Base-by-base conservation (phyloP, 345 rosid species). In the Salix suchowensis region DNA sequence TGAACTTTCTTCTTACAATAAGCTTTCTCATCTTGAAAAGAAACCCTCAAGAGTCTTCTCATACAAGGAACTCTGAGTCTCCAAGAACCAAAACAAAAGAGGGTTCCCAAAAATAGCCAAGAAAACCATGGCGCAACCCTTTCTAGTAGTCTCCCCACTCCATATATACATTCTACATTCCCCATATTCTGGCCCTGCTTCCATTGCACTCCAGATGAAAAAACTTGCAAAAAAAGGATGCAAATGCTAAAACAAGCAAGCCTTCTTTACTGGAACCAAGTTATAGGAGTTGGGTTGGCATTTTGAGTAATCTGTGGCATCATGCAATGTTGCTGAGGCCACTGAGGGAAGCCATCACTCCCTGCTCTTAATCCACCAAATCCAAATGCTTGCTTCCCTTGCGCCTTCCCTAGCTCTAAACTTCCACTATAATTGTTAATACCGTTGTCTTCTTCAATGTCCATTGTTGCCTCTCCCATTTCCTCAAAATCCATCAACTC, bases 321-420 rank as follows among this genome's bases (percentile, higher is more conserved):
- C 88, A 87, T 62, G 84, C 94, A 91, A 67, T 90, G 92, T 32
- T 82, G 86, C 67, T 87, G 90, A 46, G 82, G 89, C 87, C 87
- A 82, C 26, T 82, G 90, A 46, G 76, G 85, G 19, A 83, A 65
- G 7, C 85, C 77, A 34, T 79, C 76, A 60, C 39, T 24, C 65
- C 77, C 76, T 24, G 64, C 64, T 58, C 72, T 68, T 36, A 69
- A 50, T 23, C 75, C 81, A 10, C 75, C 79, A 11, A 65, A 66
- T 68, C 58, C 77, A 67, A 58, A n/a, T 58, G 14, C 28, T 26
- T 58, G 64, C 14, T 58, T 23, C 64, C 28, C 64, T 23, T 36
- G 64, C 24, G 60, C 69, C 0, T 64, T 62, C 16, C 32, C 74
- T 79, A 14, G 72, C 62, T 19, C 80, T 7, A 34, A 28, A 3